Base-by-base conservation (phyloP, 352 stramenopile species). In the Phytophthora idaei region DNA sequence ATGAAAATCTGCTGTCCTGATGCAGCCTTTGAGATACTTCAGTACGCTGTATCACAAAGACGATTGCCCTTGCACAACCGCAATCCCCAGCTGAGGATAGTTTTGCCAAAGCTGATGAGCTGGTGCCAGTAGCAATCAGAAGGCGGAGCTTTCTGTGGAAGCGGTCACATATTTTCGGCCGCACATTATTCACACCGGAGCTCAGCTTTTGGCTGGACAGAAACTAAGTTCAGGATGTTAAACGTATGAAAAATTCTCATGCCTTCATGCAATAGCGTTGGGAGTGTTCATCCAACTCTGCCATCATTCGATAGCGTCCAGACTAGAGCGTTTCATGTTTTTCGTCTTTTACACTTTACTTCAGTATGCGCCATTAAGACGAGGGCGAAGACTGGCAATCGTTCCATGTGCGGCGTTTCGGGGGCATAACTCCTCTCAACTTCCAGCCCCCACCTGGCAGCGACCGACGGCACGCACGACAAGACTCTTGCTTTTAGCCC, bases 381-480 rank as follows among this genome's bases (percentile, higher is more conserved):
- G 48, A 56, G 49, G 32, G 29, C 32, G 47, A 70, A 11, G 5
- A 14, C 0, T 42, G 36, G 36, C 31, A 25, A 58, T 68, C 46
- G 45, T 67, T 66, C 63, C 56, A 51, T 49, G 49, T 57, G 53
- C 65, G 67, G 39, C 67, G 64, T 76, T 70, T 76, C 62, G 36
- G 25, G 44, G 42, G 42, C n/a, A 49, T 49, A 29, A 29, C 42
- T n/a, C 28, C 42, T 54, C 10, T 29, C 27, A 55, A 42, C 48
- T 27, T 42, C 50, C 29, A 50, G 21, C 48, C 41, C 44, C 41
- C 56, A 61, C 45, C 3, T 36, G 3, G 4, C 36, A 27, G 25
- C 21, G 21, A 21, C 21, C 21, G 21, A 1, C 21, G 21, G 21
- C 25, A 29, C 11, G 39, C 15, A 31, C 57, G 27, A 46, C 27